These are phyloP conservation scores for Onygenales sp. DNA, from an alignment of 2,329 filamentous ascomycete species.

Conservation along the genomic window DNA sequence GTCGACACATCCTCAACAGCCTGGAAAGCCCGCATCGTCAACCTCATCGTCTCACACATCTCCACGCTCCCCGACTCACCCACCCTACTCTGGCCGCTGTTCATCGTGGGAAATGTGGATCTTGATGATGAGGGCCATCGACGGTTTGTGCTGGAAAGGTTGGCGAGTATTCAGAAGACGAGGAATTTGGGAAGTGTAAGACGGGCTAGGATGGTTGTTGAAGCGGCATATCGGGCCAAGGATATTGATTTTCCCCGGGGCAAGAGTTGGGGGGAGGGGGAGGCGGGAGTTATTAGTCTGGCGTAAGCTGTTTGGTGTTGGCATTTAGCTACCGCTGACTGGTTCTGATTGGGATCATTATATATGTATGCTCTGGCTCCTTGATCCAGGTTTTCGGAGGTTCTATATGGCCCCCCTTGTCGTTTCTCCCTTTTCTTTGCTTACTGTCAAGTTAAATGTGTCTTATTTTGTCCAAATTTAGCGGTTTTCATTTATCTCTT, in stretches of 20 bases:
- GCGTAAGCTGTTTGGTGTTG: slow-evolving; percentile 9
- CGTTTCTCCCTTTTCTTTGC: too few relatives aligned
- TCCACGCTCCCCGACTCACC: slow-evolving; percentile 14
- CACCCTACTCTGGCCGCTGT: slow-evolving; percentile 18
- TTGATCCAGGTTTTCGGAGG: too few relatives aligned
- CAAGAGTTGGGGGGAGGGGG: slow-evolving; percentile 8
- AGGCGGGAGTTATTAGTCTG: slow-evolving; percentile 7
- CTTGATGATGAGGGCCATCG: slow-evolving; percentile 17
- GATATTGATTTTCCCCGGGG: slow-evolving; percentile 10
- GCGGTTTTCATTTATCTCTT: too few relatives aligned
- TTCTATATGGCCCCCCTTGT: too few relatives aligned
- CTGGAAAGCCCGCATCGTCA: slow-evolving; percentile 11
- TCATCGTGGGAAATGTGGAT: slow-evolving; percentile 16
- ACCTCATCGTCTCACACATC: slow-evolving; percentile 14
- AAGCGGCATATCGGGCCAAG: slow-evolving; percentile 14
- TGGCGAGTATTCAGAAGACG: slow-evolving; percentile 14
- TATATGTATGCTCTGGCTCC: too few relatives aligned
- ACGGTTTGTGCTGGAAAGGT: slow-evolving; percentile 21
- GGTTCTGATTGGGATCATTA: too few relatives aligned
- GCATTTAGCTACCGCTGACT: neutral
- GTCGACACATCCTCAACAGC: slow-evolving; percentile 3
- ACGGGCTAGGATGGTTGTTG: slow-evolving; percentile 14
- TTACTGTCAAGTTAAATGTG: too few relatives aligned
- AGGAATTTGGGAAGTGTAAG: slow-evolving; percentile 22
- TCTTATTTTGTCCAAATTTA: too few relatives aligned